Conservation (phyloP, 2,329 filamentous ascomycete species). For the Monosporascus sp. region DNA sequence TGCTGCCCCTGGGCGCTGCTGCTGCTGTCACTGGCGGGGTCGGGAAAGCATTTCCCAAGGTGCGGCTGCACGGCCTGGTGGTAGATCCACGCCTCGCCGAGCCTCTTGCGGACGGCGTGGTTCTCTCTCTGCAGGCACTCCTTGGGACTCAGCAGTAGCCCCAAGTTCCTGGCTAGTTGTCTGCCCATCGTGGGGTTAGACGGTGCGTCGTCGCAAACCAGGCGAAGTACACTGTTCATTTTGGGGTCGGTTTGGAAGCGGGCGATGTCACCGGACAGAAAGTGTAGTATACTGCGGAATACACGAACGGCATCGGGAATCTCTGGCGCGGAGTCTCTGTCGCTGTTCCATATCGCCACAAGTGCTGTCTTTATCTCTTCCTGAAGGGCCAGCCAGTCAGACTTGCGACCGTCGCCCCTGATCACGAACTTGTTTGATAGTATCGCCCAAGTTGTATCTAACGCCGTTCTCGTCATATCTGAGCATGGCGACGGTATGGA, state of each 20-base stretch:
- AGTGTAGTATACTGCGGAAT: slow-evolving; percentile 24
- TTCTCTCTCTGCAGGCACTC: slow-evolving; percentile 21
- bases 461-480: slow-evolving; percentile 16
- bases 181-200: slow-evolving; percentile 16
- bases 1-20: slow-evolving; percentile 4
- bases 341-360: background rate
- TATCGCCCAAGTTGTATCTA: slow-evolving; percentile 20
- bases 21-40: slow-evolving; percentile 14
- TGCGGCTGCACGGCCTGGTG: slow-evolving; percentile 26
- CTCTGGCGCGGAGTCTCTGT: background rate
- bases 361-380: slow-evolving; percentile 6
- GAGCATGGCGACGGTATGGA: slow-evolving; percentile 8
- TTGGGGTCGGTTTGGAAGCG: slow-evolving; percentile 13
- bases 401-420: slow-evolving; percentile 2
- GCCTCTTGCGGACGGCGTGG: slow-evolving; percentile 20
- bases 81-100: slow-evolving; percentile 24
- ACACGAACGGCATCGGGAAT: slow-evolving; percentile 7
- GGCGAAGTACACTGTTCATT: slow-evolving; percentile 17
- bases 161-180: slow-evolving; percentile 20
- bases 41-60: slow-evolving; percentile 36
- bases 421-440: slow-evolving; percentile 23
- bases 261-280: slow-evolving; percentile 25
- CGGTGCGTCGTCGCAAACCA: slow-evolving; percentile 12
- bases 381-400: slow-evolving; percentile 11
- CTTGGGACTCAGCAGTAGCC: slow-evolving; percentile 21